phyloP scores from a whole-genome alignment of 805 yeast genomes.

The Candida anglica region DNA sequence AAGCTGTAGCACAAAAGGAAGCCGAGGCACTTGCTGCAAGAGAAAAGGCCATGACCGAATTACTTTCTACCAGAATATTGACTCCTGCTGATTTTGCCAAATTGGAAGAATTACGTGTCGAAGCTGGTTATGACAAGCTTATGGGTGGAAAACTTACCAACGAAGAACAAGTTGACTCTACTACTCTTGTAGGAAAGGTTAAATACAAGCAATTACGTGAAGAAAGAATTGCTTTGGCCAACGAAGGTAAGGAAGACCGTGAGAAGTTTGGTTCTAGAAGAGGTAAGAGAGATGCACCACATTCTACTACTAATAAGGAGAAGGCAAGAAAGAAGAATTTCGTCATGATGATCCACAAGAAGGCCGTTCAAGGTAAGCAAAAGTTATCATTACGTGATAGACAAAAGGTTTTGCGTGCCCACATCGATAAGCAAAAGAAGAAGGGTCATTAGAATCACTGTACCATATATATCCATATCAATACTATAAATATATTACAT shows the following conservation, averaged over 20 bases:
- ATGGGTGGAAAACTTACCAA: constrained; percentile 58
- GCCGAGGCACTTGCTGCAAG: constrained; percentile 32
- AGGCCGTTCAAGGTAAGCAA: constrained; percentile 90
- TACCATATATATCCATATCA: background rate
- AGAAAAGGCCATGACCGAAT: constrained; percentile 38
- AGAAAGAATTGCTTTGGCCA: constrained; percentile 81
- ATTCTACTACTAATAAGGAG: constrained; percentile 91
- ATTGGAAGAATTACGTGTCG: constrained; percentile 77
- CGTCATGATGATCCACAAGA: constrained; percentile 97
- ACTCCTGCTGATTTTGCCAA: constrained; percentile 99
- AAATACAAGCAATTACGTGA: constrained; percentile 84
- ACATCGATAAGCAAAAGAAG: constrained; percentile 86
- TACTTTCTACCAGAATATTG: constrained; percentile 72
- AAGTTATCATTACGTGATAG: constrained; percentile 86
- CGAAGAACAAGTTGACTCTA: constrained; percentile 85
- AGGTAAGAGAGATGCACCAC: constrained; percentile 72
- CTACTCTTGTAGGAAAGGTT: constrained; percentile 69
- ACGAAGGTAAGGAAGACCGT: constrained; percentile 91
- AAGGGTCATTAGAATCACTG: constrained; percentile 49
- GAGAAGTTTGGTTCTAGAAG: constrained; percentile 85
- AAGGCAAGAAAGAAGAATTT: constrained; percentile 98
- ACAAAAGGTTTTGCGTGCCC: constrained; percentile 82
- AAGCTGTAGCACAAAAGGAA: constrained; percentile 11
- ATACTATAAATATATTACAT: background rate
- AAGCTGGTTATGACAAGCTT: constrained; percentile 81